Percentiles rank a stretch among this genome's conserved stretches.
Conservation (phyloP, 148 eudicot genomes). For the Hydrangea macrophylla region DNA sequence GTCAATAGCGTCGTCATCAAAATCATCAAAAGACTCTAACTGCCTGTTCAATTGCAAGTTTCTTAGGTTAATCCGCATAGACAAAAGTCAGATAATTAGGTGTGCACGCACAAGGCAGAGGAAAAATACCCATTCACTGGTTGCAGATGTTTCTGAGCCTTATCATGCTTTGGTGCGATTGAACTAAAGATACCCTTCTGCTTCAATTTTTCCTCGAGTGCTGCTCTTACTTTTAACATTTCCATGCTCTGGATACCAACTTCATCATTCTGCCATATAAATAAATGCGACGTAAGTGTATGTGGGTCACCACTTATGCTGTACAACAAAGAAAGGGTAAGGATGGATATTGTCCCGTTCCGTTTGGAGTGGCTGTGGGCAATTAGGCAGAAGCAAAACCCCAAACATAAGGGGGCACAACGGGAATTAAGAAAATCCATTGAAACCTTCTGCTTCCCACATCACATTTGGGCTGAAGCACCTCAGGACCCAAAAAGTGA, state of each 20-base stretch:
- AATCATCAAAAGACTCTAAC: conserved; percentile 77
- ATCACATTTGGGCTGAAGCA: too few relatives aligned
- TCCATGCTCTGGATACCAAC: conserved; percentile 66
- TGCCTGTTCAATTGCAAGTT: conserved; percentile 43
- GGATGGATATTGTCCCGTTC: not conserved
- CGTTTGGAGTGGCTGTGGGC: too few relatives aligned
- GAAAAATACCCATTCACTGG: conserved; percentile 61
- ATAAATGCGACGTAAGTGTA: conserved; percentile 7
- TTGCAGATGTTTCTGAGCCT: conserved; percentile 31
- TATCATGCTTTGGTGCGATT: conserved; percentile 33
- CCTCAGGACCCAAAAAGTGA: too few relatives aligned
- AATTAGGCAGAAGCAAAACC: too few relatives aligned
- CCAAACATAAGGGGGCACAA: too few relatives aligned
- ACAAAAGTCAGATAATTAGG: not conserved
- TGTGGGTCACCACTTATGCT: not conserved
- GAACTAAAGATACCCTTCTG: conserved; percentile 61
- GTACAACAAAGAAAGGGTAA: conserved; percentile 1
- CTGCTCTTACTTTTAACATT: conserved; percentile 83
- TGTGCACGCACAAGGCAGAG: not conserved
- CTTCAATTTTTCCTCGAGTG: conserved; percentile 80
- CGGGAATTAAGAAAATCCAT: too few relatives aligned
- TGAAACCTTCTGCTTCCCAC: too few relatives aligned
- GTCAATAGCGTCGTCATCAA: conserved; percentile 68
- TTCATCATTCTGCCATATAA: conserved; percentile 46
- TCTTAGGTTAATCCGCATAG: conserved; percentile 3